A percentile compares a stretch with the other conserved stretches of the same genome.
These are phyloP conservation scores for Asterochloris sp. DNA, from an alignment of 139 green algal species.

Conservation along the genomic window DNA sequence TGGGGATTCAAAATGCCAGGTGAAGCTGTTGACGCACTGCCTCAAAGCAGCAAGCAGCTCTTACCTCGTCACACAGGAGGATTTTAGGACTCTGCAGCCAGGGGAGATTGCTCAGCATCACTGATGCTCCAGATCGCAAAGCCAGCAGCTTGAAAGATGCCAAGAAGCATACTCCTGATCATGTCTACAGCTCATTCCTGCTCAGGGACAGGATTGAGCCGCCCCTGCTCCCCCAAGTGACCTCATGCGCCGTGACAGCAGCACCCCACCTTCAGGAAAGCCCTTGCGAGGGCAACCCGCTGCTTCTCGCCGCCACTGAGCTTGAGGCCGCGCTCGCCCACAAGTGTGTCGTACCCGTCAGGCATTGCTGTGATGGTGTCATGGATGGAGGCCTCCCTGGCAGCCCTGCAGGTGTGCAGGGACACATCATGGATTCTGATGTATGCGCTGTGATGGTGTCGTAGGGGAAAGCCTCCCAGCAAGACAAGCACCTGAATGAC, in stretches of 20 bases:
- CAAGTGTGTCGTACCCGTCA: constrained; percentile 74
- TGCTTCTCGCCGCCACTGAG: constrained; percentile 95
- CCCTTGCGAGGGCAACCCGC: constrained; percentile 89
- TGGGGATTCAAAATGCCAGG: too few species aligned
- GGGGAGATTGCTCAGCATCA: background rate
- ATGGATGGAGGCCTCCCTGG: constrained; percentile 63
- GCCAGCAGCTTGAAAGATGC: background rate
- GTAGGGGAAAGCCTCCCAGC: too few species aligned
- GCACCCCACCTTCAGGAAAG: constrained; percentile 52
- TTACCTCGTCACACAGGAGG: constrained; percentile 85
- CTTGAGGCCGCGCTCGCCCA: constrained; percentile 86
- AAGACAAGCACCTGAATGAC: too few species aligned
- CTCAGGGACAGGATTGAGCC: background rate
- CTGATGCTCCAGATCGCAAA: background rate
- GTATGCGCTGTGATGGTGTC: background rate
- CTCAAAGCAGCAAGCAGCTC: too few species aligned
- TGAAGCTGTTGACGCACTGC: too few species aligned
- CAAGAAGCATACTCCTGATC: background rate
- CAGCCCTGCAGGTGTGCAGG: background rate
- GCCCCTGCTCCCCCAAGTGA: background rate
- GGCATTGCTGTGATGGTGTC: constrained; percentile 84
- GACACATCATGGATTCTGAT: too few species aligned
- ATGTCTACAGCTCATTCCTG: background rate
- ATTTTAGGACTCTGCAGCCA: constrained; percentile 54
- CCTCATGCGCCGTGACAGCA: background rate